Evolutionary conservation across 768 basidiomycete genomes (phyloP).

Genomic region (Tricholoma terreum): DNA sequence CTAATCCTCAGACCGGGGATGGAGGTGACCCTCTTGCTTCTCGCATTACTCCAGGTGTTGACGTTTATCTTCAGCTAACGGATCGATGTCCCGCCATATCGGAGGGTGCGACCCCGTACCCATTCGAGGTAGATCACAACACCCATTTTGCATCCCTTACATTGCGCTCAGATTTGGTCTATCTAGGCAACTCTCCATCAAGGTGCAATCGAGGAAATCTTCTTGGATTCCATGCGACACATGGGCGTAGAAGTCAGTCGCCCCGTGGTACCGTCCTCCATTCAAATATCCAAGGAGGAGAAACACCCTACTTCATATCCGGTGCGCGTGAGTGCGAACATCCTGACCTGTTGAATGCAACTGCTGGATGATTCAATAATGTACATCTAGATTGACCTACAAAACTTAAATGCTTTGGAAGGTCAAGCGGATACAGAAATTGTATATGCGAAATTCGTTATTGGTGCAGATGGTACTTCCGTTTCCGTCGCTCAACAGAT

Average conservation of each 20-base stretch:
- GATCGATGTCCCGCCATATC: slow-evolving; percentile 61
- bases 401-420: slow-evolving; percentile 35
- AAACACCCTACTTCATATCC: slow-evolving; percentile 37
- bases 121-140: slow-evolving; percentile 53
- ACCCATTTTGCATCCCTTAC: neutral
- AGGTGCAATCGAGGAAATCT: slow-evolving; percentile 59
- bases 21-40: slow-evolving; percentile 38
- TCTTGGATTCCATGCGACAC: slow-evolving; percentile 51
- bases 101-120: slow-evolving; percentile 62
- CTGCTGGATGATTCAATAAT: neutral
- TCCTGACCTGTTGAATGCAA: neutral
- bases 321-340: slow-evolving; percentile 30
- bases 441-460: slow-evolving; percentile 69
- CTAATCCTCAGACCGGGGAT: slow-evolving; percentile 52
- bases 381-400: slow-evolving; percentile 39
- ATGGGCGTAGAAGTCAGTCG: slow-evolving; percentile 49
- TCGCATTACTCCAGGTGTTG: neutral
- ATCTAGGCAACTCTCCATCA: slow-evolving; percentile 56
- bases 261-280: slow-evolving; percentile 46
- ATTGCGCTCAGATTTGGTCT: neutral
- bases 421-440: slow-evolving; percentile 44
- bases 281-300: slow-evolving; percentile 43
- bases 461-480: slow-evolving; percentile 66
- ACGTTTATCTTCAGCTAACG: slow-evolving; percentile 44
- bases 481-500: slow-evolving; percentile 2